Base-by-base conservation (phyloP, 805 yeast species). In the Zygosaccharomyces rouxii region DNA sequence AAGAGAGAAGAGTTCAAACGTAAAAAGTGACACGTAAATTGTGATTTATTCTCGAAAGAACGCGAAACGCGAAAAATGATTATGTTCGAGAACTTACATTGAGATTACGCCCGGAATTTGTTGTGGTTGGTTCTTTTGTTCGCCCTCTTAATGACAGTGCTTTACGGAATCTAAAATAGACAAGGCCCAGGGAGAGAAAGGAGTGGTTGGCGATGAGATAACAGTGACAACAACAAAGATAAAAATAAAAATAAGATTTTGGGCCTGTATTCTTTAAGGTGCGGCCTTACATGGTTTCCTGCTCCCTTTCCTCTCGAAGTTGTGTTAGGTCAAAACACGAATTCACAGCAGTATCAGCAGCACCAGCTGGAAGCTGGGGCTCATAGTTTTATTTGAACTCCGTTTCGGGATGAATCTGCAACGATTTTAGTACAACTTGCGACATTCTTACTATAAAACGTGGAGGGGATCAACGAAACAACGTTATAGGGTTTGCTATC, bases 51-150 rank as follows among this genome's bases (percentile, higher is more conserved):
- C 13, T n/a, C 28, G 28, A 7, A 14, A n/a, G 18, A 30, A 33
- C 19, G 21, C 37, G 37, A 33, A 29, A 28, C 30, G 14, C 18
- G 46, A 33, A 33, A 33, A 16, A 4, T 33, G 4, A 25, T 33
- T 43, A 41, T 43, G 46, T 43, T 43, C n/a, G 33, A 43, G 38
- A 39, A 25, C 30, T 30, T 43, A 13, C 7, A 28, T 3, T 23
- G 10, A 25, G 23, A 11, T 16, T 33, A 7, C 6, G 19, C 14
- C 37, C 14, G 37, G 37, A 33, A 33, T 33, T 33, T 16, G 16
- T 9, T 16, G 5, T n/a, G n/a, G n/a, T n/a, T n/a, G n/a, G n/a
- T n/a, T n/a, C n/a, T n/a, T n/a, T n/a, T n/a, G n/a, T n/a, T n/a
- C n/a, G n/a, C n/a, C n/a, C n/a, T n/a, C n/a, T n/a, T n/a, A n/a